A percentile compares a stretch with the other conserved stretches of the same genome.
Conservation (phyloP, 768 basidiomycete genomes). For the Phlegmacium glaucopus region DNA sequence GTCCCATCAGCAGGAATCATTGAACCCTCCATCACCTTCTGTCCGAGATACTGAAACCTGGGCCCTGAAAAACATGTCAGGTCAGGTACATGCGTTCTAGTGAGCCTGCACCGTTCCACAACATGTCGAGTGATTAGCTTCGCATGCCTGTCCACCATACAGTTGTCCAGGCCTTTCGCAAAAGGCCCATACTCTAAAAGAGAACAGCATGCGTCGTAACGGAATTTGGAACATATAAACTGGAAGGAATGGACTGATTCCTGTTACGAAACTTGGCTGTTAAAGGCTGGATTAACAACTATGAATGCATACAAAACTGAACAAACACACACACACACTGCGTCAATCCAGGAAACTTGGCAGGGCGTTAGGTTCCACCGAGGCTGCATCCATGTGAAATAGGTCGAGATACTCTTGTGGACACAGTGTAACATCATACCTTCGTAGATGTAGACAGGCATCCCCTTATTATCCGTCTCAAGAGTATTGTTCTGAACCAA, state of each 20-base stretch:
- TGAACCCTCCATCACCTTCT: conserved; percentile 52
- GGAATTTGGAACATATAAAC: conserved; percentile 1
- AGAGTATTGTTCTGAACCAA: conserved; percentile 68
- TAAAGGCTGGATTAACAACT: conserved; percentile 8
- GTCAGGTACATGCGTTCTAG: background rate
- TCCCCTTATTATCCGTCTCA: conserved; percentile 87
- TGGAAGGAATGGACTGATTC: conserved; percentile 33
- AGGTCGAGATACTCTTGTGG: too few species aligned
- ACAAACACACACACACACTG: conserved; percentile 62
- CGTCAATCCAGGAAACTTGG: conserved; percentile 76
- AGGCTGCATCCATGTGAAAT: conserved; percentile 33
- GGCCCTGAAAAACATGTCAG: conserved; percentile 45
- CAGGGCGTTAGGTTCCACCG: conserved; percentile 59
- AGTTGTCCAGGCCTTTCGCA: conserved; percentile 74
- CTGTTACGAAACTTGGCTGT: conserved; percentile 80
- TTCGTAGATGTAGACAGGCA: conserved; percentile 81
- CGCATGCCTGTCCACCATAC: conserved; percentile 65
- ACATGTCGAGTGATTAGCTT: conserved; percentile 72
- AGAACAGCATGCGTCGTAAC: conserved; percentile 5
- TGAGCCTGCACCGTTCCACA: conserved; percentile 52
- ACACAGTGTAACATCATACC: conserved; percentile 30
- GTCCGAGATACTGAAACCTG: conserved; percentile 72
- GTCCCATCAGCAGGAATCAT: conserved; percentile 49
- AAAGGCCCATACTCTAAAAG: conserved; percentile 58
- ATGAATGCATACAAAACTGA: conserved; percentile 3